Evolutionary conservation across 768 basidiomycete species (phyloP).

Genomic region (Crucibulum laeve): DNA sequence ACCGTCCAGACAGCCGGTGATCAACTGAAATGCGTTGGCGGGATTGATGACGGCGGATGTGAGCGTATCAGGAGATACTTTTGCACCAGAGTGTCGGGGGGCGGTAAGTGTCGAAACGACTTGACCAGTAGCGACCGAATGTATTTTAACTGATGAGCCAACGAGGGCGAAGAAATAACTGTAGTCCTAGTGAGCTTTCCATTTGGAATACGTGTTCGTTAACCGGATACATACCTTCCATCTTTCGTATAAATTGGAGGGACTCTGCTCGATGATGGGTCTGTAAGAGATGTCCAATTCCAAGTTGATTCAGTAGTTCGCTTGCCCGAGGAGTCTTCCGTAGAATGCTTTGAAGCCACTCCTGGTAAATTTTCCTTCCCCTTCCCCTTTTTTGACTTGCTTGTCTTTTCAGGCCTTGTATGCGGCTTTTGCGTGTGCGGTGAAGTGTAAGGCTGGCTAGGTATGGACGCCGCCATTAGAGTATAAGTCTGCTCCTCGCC

Average conservation of each 20-base stretch:
- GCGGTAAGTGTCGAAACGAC: conserved; percentile 79
- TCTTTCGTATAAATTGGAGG: conserved; percentile 86
- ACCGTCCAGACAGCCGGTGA: conserved; percentile 85
- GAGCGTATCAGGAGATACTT: conserved; percentile 45
- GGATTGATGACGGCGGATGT: conserved; percentile 79
- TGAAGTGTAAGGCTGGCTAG: conserved; percentile 30
- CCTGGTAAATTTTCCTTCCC: conserved; percentile 33
- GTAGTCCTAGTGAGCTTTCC: conserved; percentile 7
- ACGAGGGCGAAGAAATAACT: conserved; percentile 90
- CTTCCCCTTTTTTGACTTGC: conserved; percentile 41
- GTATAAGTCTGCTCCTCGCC: not conserved
- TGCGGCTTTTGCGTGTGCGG: conserved; percentile 9
- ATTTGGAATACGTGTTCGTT: conserved; percentile 4
- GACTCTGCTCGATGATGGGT: conserved; percentile 56
- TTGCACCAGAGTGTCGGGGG: conserved; percentile 31
- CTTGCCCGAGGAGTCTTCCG: conserved; percentile 16
- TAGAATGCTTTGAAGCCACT: conserved; percentile 7
- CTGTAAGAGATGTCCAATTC: conserved; percentile 72
- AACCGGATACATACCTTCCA: conserved; percentile 55
- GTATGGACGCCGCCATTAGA: conserved; percentile 40
- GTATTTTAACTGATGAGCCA: conserved; percentile 79
- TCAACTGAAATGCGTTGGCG: conserved; percentile 83
- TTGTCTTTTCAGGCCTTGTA: conserved; percentile 16
- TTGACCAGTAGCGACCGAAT: conserved; percentile 73
- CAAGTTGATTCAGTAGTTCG: conserved; percentile 34